phyloP scores from a whole-genome alignment of 1,139 yeast species.

The Scheffersomyces quercinus region DNA sequence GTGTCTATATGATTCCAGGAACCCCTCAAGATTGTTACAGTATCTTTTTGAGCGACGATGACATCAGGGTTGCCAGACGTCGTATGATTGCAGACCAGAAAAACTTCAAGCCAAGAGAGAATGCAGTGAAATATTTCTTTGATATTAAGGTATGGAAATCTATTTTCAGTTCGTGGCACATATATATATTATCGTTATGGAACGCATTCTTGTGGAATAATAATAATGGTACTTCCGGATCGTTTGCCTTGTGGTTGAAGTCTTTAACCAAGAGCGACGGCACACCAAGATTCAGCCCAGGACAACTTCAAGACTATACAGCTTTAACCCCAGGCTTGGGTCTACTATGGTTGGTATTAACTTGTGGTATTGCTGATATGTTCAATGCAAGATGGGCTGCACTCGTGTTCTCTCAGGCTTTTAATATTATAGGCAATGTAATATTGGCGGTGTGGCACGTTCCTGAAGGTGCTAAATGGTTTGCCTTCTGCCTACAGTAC shows the following conservation, averaged over 20 bases:
- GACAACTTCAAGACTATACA: slow-evolving; percentile 40
- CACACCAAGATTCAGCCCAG: slow-evolving; percentile 25
- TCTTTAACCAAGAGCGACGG: slow-evolving; percentile 31
- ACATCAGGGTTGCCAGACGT: slow-evolving; percentile 59
- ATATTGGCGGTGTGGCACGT: slow-evolving; percentile 44
- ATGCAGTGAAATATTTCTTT: slow-evolving; percentile 23
- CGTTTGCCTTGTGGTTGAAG: slow-evolving; percentile 52
- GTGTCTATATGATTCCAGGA: slow-evolving; percentile 66
- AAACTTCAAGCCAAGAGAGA: slow-evolving; percentile 28
- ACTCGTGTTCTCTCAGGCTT: slow-evolving; percentile 52
- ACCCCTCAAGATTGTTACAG: slow-evolving; percentile 63
- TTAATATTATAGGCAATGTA: slow-evolving; percentile 40
- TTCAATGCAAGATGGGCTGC: slow-evolving; percentile 59
- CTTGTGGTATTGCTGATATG: slow-evolving; percentile 49
- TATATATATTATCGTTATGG: slow-evolving; percentile 53
- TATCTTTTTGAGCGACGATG: slow-evolving; percentile 60
- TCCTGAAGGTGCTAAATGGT: slow-evolving; percentile 21
- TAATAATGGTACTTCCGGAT: slow-evolving; percentile 44
- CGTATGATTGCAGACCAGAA: slow-evolving; percentile 51
- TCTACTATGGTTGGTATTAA: slow-evolving; percentile 37
- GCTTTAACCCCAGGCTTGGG: slow-evolving; percentile 50
- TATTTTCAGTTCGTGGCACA: slow-evolving; percentile 55
- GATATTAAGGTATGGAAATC: slow-evolving; percentile 48
- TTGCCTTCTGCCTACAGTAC: slow-evolving; percentile 20
- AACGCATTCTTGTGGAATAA: slow-evolving; percentile 67